These are phyloP conservation scores for Umbelopsis sp. DNA, from an alignment of 192 early-diverging fungal species.

Conservation along the genomic window DNA sequence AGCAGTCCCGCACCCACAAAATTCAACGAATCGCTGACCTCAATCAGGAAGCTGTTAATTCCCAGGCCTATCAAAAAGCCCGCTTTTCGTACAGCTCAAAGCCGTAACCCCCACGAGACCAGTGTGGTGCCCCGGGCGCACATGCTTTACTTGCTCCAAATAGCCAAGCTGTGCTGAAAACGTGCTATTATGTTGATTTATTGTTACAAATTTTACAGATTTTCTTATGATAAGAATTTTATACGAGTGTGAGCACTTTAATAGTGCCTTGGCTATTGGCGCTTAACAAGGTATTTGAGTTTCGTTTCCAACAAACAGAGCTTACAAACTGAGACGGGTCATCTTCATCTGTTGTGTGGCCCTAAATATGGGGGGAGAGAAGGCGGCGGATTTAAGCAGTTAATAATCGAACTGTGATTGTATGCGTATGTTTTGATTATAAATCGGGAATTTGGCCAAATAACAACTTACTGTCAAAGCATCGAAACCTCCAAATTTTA, in stretches of 20 bases:
- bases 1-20: not conserved
- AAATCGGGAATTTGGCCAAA: constrained; percentile 20
- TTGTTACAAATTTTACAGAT: constrained; percentile 2
- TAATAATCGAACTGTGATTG: not conserved
- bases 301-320: constrained; percentile 90
- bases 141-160: not conserved
- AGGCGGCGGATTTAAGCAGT: not conserved
- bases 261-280: constrained; percentile 93
- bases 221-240: constrained; percentile 21
- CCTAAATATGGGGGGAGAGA: constrained; percentile 39
- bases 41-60: not conserved
- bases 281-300: constrained; percentile 73
- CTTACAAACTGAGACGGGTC: constrained; percentile 84
- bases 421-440: not conserved
- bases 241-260: constrained; percentile 78
- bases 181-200: constrained; percentile 3
- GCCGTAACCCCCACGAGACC: too few species aligned
- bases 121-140: too few species aligned
- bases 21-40: not conserved
- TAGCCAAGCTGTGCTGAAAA: not conserved
- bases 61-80: not conserved
- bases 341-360: constrained; percentile 51
- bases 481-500: constrained; percentile 78
- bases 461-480: constrained; percentile 65
- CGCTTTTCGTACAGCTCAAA: too few species aligned